Evolutionary conservation across 257 asterid genomes (phyloP).

Genomic region (Perilla frutescens): DNA sequence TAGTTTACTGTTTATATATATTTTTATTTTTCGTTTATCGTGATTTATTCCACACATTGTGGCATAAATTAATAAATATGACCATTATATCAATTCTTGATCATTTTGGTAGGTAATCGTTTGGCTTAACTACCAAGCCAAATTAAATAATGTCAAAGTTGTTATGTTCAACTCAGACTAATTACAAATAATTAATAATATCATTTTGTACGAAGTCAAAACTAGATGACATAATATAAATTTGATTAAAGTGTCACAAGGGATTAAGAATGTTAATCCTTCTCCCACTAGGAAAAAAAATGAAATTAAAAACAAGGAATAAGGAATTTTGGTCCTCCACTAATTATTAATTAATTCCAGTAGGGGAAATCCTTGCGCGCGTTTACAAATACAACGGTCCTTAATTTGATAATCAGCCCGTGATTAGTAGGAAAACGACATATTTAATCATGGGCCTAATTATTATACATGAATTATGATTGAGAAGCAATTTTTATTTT

Average conservation of each 20-base stretch:
- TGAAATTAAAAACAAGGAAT: no score
- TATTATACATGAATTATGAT: no score
- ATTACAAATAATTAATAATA: background rate
- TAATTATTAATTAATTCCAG: no score
- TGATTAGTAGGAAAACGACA: no score
- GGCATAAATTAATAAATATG: background rate
- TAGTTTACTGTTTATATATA: no score
- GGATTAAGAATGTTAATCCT: constrained; percentile 1
- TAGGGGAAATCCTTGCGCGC: no score
- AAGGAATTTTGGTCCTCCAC: no score
- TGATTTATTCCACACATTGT: background rate
- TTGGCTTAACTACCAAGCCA: constrained; percentile 35
- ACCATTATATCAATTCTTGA: background rate
- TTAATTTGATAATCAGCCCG: no score
- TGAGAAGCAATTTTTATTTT: no score
- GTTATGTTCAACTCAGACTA: constrained; percentile 20
- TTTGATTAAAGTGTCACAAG: constrained; percentile 8
- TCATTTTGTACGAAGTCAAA: constrained; percentile 2
- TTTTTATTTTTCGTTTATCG: background rate
- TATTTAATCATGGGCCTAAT: no score
- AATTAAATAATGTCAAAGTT: constrained; percentile 21
- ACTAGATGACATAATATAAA: background rate
- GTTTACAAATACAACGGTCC: no score
- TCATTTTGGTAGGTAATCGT: constrained; percentile 29
- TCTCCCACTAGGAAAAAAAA: no score